Conservation (phyloP, 805 yeast species). For the Yueomyces sinensis region DNA sequence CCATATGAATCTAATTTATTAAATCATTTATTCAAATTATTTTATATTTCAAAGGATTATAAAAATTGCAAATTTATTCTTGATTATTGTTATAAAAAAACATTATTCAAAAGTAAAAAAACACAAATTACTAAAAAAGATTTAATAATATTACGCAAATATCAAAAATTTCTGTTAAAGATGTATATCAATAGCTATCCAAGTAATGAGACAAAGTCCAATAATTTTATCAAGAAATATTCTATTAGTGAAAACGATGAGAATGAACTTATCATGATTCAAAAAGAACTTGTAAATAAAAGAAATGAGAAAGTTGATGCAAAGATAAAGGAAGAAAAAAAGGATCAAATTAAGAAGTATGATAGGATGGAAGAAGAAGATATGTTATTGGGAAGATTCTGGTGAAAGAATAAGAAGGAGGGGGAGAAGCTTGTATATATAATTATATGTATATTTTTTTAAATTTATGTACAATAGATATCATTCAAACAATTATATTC, state of each 20-base stretch:
- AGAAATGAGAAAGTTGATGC: slow-evolving; percentile 2
- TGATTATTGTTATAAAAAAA: neutral
- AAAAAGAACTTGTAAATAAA: slow-evolving; percentile 2
- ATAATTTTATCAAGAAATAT: slow-evolving; percentile 14
- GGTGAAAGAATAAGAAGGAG: no score
- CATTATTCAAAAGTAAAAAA: neutral
- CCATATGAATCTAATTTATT: slow-evolving; percentile 11
- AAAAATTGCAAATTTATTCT: slow-evolving; percentile 10
- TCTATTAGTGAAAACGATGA: slow-evolving; percentile 7
- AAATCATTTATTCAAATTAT: slow-evolving; percentile 6
- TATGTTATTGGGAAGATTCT: slow-evolving; percentile 19
- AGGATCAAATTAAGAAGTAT: slow-evolving; percentile 3
- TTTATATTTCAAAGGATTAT: slow-evolving; percentile 9
- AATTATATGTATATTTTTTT: neutral
- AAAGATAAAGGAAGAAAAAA: slow-evolving; percentile 2
- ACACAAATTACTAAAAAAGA: slow-evolving; percentile 4
- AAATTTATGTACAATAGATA: neutral
- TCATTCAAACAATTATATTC: slow-evolving; percentile 2
- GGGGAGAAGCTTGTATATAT: no score
- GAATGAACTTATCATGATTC: slow-evolving; percentile 5
- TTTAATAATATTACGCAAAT: slow-evolving; percentile 6
- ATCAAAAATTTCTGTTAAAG: slow-evolving; percentile 13
- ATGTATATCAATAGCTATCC: no score
- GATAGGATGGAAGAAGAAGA: slow-evolving; percentile 19
- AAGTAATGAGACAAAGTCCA: slow-evolving; percentile 2